phyloP scores from a whole-genome alignment of 73 alveolate species.

The Chromera velia region DNA sequence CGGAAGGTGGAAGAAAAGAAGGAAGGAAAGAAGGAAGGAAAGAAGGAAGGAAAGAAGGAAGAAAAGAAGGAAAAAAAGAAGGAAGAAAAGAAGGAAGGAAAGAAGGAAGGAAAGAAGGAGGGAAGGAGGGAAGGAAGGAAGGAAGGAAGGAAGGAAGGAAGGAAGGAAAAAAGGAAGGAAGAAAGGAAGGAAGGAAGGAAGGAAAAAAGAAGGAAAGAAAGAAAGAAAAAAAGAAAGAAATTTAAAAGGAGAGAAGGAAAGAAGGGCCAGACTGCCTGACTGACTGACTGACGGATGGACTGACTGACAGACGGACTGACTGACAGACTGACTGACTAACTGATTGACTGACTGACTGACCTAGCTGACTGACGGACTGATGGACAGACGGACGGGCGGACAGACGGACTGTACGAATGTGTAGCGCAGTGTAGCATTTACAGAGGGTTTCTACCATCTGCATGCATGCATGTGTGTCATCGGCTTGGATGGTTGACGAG shows the following conservation, averaged over 20 bases:
- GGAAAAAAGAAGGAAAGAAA: not conserved
- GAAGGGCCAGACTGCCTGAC: not conserved
- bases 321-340: no score
- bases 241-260: no score
- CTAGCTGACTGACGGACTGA: no score
- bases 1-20: not conserved
- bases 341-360: no score
- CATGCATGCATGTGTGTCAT: no score
- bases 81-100: not conserved
- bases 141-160: not conserved
- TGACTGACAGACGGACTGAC: no score
- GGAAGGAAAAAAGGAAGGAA: not conserved
- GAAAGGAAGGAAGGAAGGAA: not conserved
- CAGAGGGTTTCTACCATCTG: no score
- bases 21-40: not conserved
- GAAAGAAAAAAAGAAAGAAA: not conserved
- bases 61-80: not conserved
- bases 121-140: not conserved
- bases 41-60: not conserved
- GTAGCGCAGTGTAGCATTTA: no score
- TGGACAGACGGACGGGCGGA: no score
- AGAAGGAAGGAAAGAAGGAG: not conserved
- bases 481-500: no score
- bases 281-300: no score
- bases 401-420: no score